phyloP scores from a whole-genome alignment of 768 basidiomycete genomes.

The Mycena filopes region DNA sequence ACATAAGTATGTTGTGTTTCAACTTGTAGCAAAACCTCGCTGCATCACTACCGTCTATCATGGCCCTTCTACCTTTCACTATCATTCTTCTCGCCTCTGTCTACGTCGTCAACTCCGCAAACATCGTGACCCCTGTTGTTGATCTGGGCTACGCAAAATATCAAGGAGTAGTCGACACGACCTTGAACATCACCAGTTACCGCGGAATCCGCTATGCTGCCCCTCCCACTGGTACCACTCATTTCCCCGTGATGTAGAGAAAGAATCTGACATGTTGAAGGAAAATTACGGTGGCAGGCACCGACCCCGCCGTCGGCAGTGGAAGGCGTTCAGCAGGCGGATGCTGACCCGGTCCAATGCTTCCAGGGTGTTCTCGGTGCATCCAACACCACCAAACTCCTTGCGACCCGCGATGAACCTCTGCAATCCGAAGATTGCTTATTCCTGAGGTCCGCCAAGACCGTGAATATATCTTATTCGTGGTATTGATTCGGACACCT shows the following conservation, averaged over 20 bases:
- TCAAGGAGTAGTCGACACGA: conserved; percentile 35
- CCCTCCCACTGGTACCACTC: too few species aligned
- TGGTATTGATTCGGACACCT: background rate
- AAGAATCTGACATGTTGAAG: conserved; percentile 35
- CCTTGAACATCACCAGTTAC: conserved; percentile 34
- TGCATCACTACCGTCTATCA: background rate
- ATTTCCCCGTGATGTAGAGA: too few species aligned
- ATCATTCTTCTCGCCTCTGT: background rate
- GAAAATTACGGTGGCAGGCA: conserved; percentile 20
- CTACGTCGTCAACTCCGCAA: background rate
- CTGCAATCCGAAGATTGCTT: conserved; percentile 43
- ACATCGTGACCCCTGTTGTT: conserved; percentile 27
- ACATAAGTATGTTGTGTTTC: too few species aligned
- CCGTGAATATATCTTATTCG: background rate
- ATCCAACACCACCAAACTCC: background rate
- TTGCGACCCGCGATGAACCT: conserved; percentile 11
- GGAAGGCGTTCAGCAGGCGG: conserved; percentile 14
- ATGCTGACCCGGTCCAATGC: conserved; percentile 7
- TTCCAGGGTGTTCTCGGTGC: conserved; percentile 12
- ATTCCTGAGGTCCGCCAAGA: conserved; percentile 45
- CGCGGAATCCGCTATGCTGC: conserved; percentile 46
- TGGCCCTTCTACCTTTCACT: background rate
- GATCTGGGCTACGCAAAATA: conserved; percentile 40
- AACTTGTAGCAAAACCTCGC: too few species aligned
- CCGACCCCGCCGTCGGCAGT: conserved; percentile 3